phyloP scores from a whole-genome alignment of 345 rosid genomes.

The Arabidopsis thaliana region DNA sequence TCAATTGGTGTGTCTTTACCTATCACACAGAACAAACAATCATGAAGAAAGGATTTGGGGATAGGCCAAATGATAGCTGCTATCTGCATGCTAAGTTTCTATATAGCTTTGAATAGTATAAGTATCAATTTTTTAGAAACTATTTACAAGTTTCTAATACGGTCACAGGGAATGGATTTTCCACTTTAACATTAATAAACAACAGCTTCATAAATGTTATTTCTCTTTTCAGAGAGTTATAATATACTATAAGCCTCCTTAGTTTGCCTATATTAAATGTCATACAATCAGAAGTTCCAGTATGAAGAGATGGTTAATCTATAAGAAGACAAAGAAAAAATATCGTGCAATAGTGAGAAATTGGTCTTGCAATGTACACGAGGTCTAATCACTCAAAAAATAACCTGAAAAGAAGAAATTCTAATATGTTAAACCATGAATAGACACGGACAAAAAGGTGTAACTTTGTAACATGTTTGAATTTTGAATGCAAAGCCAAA shows the following conservation, averaged over 20 bases:
- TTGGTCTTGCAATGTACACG: not conserved
- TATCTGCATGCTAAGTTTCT: slow-evolving; percentile 8
- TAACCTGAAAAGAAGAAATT: not conserved
- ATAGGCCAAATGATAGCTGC: slow-evolving; percentile 4
- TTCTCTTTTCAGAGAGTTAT: slow-evolving; percentile 3
- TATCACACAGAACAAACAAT: slow-evolving; percentile 44
- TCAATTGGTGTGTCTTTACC: slow-evolving; percentile 64
- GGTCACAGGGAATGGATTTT: not conserved
- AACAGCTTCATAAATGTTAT: slow-evolving; percentile 20
- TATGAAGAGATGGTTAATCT: not conserved
- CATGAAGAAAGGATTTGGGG: slow-evolving; percentile 4
- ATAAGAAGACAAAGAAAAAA: not conserved
- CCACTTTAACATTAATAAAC: not conserved
- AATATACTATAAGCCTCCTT: not conserved
- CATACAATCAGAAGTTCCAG: slow-evolving; percentile 9
- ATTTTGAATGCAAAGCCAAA: slow-evolving; percentile 23
- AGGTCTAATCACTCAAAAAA: not conserved
- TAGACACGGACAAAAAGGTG: not conserved
- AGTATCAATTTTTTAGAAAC: not conserved
- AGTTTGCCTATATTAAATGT: not conserved
- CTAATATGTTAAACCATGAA: not conserved
- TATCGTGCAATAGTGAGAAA: slow-evolving; percentile 9
- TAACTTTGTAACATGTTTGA: slow-evolving; percentile 8
- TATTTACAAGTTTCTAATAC: not conserved
- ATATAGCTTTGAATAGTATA: not conserved